Evolutionary conservation across 495 filamentous ascomycete genomes (phyloP), one percentile per base, ranked within the genome.

Genomic region (Penicillium malachiteum): DNA sequence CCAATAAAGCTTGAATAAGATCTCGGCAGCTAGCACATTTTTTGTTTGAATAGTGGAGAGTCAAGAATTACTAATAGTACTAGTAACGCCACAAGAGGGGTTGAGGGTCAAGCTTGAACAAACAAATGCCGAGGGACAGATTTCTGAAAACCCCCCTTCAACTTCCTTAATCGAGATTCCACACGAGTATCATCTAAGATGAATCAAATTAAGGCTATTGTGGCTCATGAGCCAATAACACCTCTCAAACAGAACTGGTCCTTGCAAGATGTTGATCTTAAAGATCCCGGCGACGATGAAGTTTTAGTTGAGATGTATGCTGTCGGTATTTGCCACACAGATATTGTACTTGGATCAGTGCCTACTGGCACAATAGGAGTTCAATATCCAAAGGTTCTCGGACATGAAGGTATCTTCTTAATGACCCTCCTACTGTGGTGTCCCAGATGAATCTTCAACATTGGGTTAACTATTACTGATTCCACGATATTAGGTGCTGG

Each of bases 271-370:
- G 59, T 78, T 13, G 35, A 62, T n/a, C 47, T 73, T 41, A 31
- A 50, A 7, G 26, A 54, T 37, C 65, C 65, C 2, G 62, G 68
- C 7, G 68, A 66, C 3, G 58, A 72, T 35, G 73, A 78, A 43
- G 57, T 74, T 1, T 60, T 77, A 0, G 63, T 77, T 0, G 61
- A 78, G 42, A 73, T 77, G 17, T 57, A 63, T 44, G 72, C 73
- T 7, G 57, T 72, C 0, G 75, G 75, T 0, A 53, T 78, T 41
- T 78, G 75, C 48, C 72, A 76, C 44, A 77, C 75, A 5, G 75
- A 78, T 43, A 51, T 76, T 31, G 39, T 62, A 1, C 45, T 69
- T 1, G 55, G 56, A 1, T 30, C 47, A 1, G 40, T 64, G 0
- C 60, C 60, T 1, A 10, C 14, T 0, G 60, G 58, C 9, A 5